phyloP scores from a whole-genome alignment of 306 rosid species.

The Prunus salicina region DNA sequence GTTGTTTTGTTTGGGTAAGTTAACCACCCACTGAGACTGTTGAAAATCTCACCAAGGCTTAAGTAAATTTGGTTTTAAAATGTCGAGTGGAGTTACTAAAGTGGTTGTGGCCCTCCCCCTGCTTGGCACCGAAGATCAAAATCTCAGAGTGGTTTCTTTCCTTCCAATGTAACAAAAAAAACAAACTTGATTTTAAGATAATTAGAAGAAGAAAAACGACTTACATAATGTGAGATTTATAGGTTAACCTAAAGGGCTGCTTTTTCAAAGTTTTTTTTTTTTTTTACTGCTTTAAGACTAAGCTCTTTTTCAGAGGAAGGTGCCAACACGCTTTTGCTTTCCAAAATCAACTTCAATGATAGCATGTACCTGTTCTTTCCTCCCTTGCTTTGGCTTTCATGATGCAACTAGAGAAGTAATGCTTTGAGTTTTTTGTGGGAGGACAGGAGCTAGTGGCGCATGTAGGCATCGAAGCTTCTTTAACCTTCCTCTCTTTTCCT shows the following conservation, averaged over 20 bases:
- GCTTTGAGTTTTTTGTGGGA: background rate
- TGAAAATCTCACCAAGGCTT: too few relatives aligned
- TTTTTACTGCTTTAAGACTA: conserved; percentile 4
- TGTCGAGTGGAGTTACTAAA: too few relatives aligned
- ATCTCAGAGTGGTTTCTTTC: too few relatives aligned
- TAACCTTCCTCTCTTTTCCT: background rate
- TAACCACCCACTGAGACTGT: too few relatives aligned
- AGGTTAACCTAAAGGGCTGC: background rate
- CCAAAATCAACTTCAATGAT: conserved; percentile 25
- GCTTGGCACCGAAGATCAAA: too few relatives aligned
- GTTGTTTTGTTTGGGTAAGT: too few relatives aligned
- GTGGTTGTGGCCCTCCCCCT: too few relatives aligned
- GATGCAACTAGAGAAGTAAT: background rate
- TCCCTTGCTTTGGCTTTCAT: background rate
- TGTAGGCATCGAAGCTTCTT: conserved; percentile 3
- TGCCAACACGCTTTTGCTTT: conserved; percentile 40
- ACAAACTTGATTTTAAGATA: background rate
- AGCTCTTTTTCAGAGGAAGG: conserved; percentile 13
- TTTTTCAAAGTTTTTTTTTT: conserved; percentile 7
- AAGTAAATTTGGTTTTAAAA: too few relatives aligned
- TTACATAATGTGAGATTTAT: background rate
- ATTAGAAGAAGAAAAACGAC: background rate
- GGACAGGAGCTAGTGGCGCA: background rate
- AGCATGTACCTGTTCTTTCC: background rate
- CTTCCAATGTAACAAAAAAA: too few relatives aligned